Evolutionary conservation across 306 rosid genomes (phyloP), one percentile per base, ranked within the genome.

Genomic region (Fagus crenata): DNA sequence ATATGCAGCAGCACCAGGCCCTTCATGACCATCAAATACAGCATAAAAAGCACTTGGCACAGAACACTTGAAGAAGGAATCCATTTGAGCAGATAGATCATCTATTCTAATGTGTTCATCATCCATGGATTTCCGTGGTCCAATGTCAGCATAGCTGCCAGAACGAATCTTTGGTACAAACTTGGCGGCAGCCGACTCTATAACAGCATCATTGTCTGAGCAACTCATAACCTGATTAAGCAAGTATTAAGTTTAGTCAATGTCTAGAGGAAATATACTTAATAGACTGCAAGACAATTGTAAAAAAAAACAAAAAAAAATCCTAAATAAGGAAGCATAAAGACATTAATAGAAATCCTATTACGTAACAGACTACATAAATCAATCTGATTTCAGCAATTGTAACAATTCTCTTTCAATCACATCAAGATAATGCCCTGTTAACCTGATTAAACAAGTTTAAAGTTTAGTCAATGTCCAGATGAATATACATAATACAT

Each of bases 1-100:
- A 84, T 85, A 95, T 28, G 90, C 71, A 75, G 98, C 97, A 37
- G 97, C 98, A 11, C 87, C 89, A 55, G 96, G 91, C n/a, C 98
- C 98, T 28, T 90, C 97, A 60, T 95, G 98, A 53, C 98, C 98
- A 67, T 95, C 98, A 78, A 95, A 90, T 64, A 95, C 90, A 2
- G 92, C 98, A 87, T 95, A 95, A 80, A 95, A 95, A 1, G 96
- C 90, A 79, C 90, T 81, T 0, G 90, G 93, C 71, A 80, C 73
- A 1, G 90, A 83, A 59, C 39, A 85, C 69, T 85, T 82, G 76
- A 81, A 86, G 78, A 85, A 75, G 85, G 89, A 72, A 74, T 90
- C 89, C 64, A 88, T 85, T 71, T 85, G 89, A 56, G 85, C 79
- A 77, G 96, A 91, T 17, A 95, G 88, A 81, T 95, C 96, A 68